Evolutionary conservation across 164 flowering plant genomes (phyloP).

Genomic region (Aristolochia fimbriata): DNA sequence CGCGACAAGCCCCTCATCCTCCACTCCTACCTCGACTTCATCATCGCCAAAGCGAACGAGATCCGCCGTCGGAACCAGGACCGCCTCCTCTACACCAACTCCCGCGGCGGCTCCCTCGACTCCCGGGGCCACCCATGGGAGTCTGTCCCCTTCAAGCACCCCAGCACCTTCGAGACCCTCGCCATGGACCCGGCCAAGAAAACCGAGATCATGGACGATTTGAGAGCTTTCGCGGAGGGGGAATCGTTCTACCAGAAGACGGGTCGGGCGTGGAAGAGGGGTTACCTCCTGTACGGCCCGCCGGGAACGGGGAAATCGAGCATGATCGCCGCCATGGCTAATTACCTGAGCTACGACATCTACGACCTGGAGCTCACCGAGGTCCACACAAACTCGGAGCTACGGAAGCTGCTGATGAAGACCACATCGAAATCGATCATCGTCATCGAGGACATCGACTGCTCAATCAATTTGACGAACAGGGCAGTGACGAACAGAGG

Average conservation of each 20-base stretch:
- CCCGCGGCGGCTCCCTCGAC: slow-evolving; percentile 62
- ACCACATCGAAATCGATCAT: slow-evolving; percentile 71
- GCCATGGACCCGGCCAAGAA: slow-evolving; percentile 68
- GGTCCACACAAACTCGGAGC: slow-evolving; percentile 61
- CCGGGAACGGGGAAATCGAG: slow-evolving; percentile 86
- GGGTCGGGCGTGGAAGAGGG: slow-evolving; percentile 81
- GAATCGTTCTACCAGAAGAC: slow-evolving; percentile 48
- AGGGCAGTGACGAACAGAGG: too few relatives aligned
- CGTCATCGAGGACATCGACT: slow-evolving; percentile 84
- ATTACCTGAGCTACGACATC: slow-evolving; percentile 56
- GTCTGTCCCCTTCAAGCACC: slow-evolving; percentile 76
- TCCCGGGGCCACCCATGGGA: slow-evolving; percentile 78
- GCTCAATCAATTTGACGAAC: slow-evolving; percentile 48
- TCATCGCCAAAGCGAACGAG: slow-evolving; percentile 49
- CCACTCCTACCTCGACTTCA: slow-evolving; percentile 45
- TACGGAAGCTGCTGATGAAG: slow-evolving; percentile 62
- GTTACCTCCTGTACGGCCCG: slow-evolving; percentile 67
- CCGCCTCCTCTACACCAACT: slow-evolving; percentile 57
- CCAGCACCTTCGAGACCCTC: slow-evolving; percentile 69
- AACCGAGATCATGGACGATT: slow-evolving; percentile 47
- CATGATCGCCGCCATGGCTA: slow-evolving; percentile 89
- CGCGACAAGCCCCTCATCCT: slow-evolving; percentile 42
- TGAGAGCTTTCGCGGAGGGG: slow-evolving; percentile 47
- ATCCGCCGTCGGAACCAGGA: slow-evolving; percentile 58
- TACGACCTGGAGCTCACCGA: slow-evolving; percentile 75